A percentile compares a stretch with the other conserved stretches of the same genome.
phyloP scores from a whole-genome alignment of 805 yeast species.

The Wickerhamomyces canadensis region DNA sequence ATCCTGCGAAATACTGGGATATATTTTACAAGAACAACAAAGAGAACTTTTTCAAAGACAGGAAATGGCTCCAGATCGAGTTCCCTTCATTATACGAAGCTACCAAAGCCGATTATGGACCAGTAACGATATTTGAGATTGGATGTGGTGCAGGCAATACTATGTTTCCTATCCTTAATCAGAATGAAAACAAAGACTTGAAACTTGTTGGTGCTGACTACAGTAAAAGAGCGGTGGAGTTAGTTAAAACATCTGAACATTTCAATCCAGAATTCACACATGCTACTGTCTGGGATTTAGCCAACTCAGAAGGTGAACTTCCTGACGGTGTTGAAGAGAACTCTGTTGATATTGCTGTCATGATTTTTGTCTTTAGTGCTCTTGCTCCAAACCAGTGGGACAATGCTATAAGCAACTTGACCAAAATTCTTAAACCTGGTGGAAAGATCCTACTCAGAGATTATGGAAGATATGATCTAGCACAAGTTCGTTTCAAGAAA shows the following conservation, averaged over 20 bases:
- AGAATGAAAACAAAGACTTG: slow-evolving; percentile 75
- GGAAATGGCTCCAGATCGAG: slow-evolving; percentile 94
- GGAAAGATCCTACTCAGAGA: slow-evolving; percentile 87
- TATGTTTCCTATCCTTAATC: slow-evolving; percentile 79
- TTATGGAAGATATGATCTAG: slow-evolving; percentile 92
- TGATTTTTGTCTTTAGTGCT: slow-evolving; percentile 93
- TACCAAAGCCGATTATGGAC: slow-evolving; percentile 67
- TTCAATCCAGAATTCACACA: slow-evolving; percentile 59
- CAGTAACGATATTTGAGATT: slow-evolving; percentile 74
- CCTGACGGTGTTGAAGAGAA: slow-evolving; percentile 82
- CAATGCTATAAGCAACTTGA: slow-evolving; percentile 67
- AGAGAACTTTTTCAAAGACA: slow-evolving; percentile 92
- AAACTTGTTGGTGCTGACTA: slow-evolving; percentile 84
- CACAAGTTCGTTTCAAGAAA: slow-evolving; percentile 90
- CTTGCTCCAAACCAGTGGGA: slow-evolving; percentile 89
- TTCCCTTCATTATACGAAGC: slow-evolving; percentile 82
- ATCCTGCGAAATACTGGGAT: slow-evolving; percentile 95
- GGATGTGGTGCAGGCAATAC: slow-evolving; percentile 99
- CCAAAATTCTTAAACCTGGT: slow-evolving; percentile 81
- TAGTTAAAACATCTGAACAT: slow-evolving; percentile 61
- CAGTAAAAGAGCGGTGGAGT: slow-evolving; percentile 81
- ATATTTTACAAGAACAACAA: slow-evolving; percentile 83
- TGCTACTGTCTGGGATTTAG: slow-evolving; percentile 94
- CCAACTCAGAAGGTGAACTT: slow-evolving; percentile 62
- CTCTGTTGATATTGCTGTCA: slow-evolving; percentile 86